Evolutionary conservation across 345 rosid genomes (phyloP).

Genomic region (Boechera stricta): DNA sequence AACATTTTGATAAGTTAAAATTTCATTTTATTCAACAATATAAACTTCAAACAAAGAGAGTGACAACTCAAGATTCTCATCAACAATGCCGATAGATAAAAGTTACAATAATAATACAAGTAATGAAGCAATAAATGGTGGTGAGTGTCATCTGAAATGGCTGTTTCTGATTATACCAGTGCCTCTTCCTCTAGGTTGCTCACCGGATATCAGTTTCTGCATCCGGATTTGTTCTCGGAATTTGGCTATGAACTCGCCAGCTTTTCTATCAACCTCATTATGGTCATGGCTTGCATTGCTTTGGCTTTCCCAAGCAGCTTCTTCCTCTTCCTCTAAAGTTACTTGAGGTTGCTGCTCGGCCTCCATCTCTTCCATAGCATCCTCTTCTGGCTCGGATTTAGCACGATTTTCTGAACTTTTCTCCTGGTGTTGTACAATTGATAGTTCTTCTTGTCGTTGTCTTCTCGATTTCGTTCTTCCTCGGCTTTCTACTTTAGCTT

Average conservation of each 20-base stretch:
- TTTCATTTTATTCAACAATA: slow-evolving; percentile 28
- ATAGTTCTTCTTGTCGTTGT: slow-evolving; percentile 28
- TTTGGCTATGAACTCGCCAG: slow-evolving; percentile 91
- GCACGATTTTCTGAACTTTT: slow-evolving; percentile 8
- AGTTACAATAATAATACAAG: slow-evolving; percentile 40
- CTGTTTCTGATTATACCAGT: slow-evolving; percentile 36
- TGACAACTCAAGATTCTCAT: slow-evolving; percentile 23
- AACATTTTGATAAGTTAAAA: not conserved
- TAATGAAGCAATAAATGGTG: slow-evolving; percentile 23
- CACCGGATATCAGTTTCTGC: slow-evolving; percentile 68
- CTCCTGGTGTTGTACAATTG: slow-evolving; percentile 33
- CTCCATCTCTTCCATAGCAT: slow-evolving; percentile 35
- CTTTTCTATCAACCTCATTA: slow-evolving; percentile 87
- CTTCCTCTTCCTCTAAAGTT: slow-evolving; percentile 51
- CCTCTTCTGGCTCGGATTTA: slow-evolving; percentile 29
- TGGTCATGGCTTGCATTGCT: slow-evolving; percentile 52
- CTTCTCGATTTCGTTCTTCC: slow-evolving; percentile 41
- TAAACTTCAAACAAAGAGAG: slow-evolving; percentile 31
- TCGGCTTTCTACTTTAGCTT: slow-evolving; percentile 29
- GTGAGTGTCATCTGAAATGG: slow-evolving; percentile 47
- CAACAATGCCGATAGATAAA: slow-evolving; percentile 26
- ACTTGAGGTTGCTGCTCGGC: slow-evolving; percentile 38
- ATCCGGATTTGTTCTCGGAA: slow-evolving; percentile 86
- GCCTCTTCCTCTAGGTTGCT: slow-evolving; percentile 57
- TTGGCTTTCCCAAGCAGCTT: slow-evolving; percentile 37